These are phyloP conservation scores for Kurtzmaniella quercitrusa DNA, from an alignment of 1,139 yeast genomes.

Conservation along the genomic window DNA sequence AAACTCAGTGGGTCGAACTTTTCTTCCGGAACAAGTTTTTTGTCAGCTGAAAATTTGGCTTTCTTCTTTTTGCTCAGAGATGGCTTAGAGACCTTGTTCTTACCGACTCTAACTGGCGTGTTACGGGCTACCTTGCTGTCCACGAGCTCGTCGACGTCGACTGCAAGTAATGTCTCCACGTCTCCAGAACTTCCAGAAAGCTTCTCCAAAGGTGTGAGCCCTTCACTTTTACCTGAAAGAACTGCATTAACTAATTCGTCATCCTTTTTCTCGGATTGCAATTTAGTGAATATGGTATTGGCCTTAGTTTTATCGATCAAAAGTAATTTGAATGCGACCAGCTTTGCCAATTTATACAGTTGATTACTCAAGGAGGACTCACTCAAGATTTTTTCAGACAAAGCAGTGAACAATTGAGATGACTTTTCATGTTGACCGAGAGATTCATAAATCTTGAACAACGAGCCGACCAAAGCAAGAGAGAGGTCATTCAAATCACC, in stretches of 20 bases:
- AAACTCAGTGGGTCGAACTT: slow-evolving; percentile 21
- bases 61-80: slow-evolving; percentile 11
- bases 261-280: slow-evolving; percentile 22
- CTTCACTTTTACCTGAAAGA: slow-evolving; percentile 14
- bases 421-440: slow-evolving; percentile 23
- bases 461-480: slow-evolving; percentile 44
- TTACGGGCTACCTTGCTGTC: slow-evolving; percentile 13
- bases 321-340: slow-evolving; percentile 45
- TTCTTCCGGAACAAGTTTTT: slow-evolving; percentile 28
- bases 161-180: not conserved
- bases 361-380: slow-evolving; percentile 5
- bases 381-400: slow-evolving; percentile 19
- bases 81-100: slow-evolving; percentile 8
- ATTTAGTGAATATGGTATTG: slow-evolving; percentile 26
- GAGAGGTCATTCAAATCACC: slow-evolving; percentile 14
- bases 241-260: slow-evolving; percentile 34
- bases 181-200: slow-evolving; percentile 20
- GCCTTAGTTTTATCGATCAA: slow-evolving; percentile 27
- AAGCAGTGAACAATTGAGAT: slow-evolving; percentile 20
- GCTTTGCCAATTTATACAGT: slow-evolving; percentile 39
- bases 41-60: slow-evolving; percentile 37
- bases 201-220: slow-evolving; percentile 26
- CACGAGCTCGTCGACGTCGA: slow-evolving; percentile 27
- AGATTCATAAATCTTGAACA: slow-evolving; percentile 45
- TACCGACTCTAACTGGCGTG: slow-evolving; percentile 7